Conservation (phyloP, 768 basidiomycete species). For the Amanita subjunquillea region DNA sequence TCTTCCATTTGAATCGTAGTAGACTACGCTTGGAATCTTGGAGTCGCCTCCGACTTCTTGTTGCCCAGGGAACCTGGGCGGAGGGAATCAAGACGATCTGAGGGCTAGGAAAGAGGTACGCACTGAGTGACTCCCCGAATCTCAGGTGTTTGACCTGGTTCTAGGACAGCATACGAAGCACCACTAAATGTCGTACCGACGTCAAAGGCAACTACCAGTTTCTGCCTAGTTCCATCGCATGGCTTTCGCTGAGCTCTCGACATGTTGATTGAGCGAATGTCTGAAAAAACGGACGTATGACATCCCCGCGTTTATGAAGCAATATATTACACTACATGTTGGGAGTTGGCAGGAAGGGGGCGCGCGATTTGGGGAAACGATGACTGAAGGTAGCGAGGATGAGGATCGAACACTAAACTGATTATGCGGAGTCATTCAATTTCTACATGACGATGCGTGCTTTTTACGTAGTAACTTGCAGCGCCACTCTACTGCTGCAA, state of each 20-base stretch:
- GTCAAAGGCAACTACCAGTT: conserved; percentile 39
- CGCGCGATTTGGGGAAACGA: too few relatives aligned
- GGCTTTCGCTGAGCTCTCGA: conserved; percentile 10
- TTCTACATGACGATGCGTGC: too few relatives aligned
- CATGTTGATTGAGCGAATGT: conserved; percentile 3
- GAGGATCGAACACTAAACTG: too few relatives aligned
- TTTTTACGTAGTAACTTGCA: too few relatives aligned
- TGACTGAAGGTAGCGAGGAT: too few relatives aligned
- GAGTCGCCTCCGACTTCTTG: not conserved
- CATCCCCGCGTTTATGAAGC: not conserved
- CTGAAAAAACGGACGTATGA: not conserved
- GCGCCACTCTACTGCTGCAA: too few relatives aligned
- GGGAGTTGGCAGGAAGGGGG: too few relatives aligned
- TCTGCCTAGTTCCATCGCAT: conserved; percentile 27
- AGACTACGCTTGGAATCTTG: conserved; percentile 4
- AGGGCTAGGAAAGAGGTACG: conserved; percentile 4
- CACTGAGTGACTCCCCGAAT: conserved; percentile 29
- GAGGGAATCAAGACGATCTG: conserved; percentile 30
- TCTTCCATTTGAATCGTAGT: conserved; percentile 1
- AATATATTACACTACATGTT: not conserved
- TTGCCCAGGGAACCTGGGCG: conserved; percentile 16
- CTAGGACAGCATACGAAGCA: conserved; percentile 23
- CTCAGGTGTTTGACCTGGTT: conserved; percentile 18
- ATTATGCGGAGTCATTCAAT: too few relatives aligned
- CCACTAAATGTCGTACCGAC: conserved; percentile 43